A percentile compares a stretch with the other conserved stretches of the same genome.
phyloP scores from a whole-genome alignment of 148 eudicot genomes.

The Fagopyrum tataricum region DNA sequence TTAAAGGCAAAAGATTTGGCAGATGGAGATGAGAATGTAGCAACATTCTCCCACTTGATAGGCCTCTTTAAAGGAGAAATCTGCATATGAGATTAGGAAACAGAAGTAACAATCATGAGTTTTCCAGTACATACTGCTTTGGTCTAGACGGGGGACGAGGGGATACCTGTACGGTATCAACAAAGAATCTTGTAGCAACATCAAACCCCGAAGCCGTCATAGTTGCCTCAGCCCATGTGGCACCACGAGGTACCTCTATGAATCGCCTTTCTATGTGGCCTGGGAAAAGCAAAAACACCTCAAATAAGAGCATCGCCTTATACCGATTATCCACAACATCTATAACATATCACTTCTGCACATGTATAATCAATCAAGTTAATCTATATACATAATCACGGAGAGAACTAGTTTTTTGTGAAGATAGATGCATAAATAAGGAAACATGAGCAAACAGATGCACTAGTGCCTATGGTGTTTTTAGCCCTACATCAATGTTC shows the following conservation, averaged over 20 bases:
- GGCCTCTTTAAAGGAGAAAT: constrained; percentile 90
- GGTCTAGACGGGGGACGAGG: too few species aligned
- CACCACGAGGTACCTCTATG: constrained; percentile 89
- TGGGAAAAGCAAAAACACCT: constrained; percentile 19
- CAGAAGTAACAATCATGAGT: neutral
- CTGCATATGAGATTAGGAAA: constrained; percentile 30
- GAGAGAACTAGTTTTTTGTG: neutral
- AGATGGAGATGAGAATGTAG: constrained; percentile 78
- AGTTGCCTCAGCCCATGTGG: constrained; percentile 93
- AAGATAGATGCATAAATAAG: neutral
- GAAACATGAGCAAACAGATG: neutral
- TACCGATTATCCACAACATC: neutral
- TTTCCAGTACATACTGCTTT: neutral
- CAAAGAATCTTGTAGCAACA: constrained; percentile 73
- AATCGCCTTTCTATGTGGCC: constrained; percentile 87
- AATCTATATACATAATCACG: neutral
- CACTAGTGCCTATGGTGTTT: neutral
- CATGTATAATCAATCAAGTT: neutral
- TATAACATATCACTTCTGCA: neutral
- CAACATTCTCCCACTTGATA: constrained; percentile 74
- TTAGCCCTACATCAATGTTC: too few species aligned
- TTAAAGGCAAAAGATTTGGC: constrained; percentile 76
- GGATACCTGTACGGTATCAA: constrained; percentile 82
- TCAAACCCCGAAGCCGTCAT: constrained; percentile 89
- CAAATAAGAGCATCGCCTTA: neutral